Percentiles rank a stretch among this genome's conserved stretches.
Evolutionary conservation across 768 basidiomycete species (phyloP).

Genomic region (Mycena metata): DNA sequence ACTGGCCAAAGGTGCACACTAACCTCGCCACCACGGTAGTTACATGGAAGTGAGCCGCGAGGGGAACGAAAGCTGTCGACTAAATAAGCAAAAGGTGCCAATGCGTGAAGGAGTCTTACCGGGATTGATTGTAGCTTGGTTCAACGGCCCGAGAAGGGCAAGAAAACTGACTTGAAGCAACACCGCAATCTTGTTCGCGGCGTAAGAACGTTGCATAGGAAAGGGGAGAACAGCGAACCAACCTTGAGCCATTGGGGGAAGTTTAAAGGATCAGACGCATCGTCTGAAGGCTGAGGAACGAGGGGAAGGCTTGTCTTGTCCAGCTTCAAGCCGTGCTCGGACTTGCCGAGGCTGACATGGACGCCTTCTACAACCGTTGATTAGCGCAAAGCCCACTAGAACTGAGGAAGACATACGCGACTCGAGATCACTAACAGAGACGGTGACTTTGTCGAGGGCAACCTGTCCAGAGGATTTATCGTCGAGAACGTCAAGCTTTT

Average conservation of each 20-base stretch:
- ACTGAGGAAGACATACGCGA: conserved; percentile 9
- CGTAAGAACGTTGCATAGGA: conserved; percentile 49
- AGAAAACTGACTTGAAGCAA: conserved; percentile 45
- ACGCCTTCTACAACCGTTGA: background rate
- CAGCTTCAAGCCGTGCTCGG: conserved; percentile 42
- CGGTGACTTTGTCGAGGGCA: conserved; percentile 9
- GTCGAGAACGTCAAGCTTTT: conserved; percentile 18
- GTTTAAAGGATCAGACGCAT: conserved; percentile 57
- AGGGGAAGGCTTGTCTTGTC: conserved; percentile 55
- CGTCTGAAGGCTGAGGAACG: conserved; percentile 56
- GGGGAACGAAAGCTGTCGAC: conserved; percentile 27
- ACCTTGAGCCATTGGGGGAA: conserved; percentile 57
- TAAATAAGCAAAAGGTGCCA: background rate
- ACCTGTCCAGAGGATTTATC: conserved; percentile 31
- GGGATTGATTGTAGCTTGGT: conserved; percentile 31
- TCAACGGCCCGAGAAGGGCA: conserved; percentile 26
- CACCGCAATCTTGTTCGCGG: conserved; percentile 55
- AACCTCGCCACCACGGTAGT: conserved; percentile 29
- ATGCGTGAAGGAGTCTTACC: background rate
- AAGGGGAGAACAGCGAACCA: conserved; percentile 1
- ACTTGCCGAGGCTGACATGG: conserved; percentile 22
- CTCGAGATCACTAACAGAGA: conserved; percentile 21
- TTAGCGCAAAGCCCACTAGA: background rate
- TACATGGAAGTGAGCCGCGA: conserved; percentile 29
- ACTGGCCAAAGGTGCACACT: background rate